Conservation (phyloP, 176 grass and related monocot species). For the Cenchrus fungigraminus region DNA sequence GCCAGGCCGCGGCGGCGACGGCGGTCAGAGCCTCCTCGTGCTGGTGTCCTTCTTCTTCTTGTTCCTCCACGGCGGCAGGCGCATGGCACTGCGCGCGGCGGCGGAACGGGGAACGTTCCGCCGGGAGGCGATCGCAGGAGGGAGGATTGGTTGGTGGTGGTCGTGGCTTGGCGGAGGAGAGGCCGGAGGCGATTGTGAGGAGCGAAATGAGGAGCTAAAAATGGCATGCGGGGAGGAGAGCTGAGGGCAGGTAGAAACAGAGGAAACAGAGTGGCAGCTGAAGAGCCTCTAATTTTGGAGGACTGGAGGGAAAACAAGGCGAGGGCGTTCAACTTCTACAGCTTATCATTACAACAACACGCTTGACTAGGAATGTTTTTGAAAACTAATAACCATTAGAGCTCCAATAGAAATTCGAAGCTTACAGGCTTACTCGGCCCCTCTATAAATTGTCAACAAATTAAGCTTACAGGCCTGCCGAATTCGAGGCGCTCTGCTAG, state of each 20-base stretch:
- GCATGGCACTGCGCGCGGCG: slow-evolving; percentile 41
- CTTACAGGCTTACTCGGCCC: too few species aligned
- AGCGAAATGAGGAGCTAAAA: slow-evolving; percentile 53
- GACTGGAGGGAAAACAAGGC: not conserved
- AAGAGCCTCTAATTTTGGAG: slow-evolving; percentile 42
- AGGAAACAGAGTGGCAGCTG: slow-evolving; percentile 25
- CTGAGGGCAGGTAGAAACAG: not conserved
- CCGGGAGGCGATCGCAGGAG: slow-evolving; percentile 24
- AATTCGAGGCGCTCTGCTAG: too few species aligned
- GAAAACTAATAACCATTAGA: too few species aligned
- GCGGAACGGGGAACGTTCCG: slow-evolving; percentile 50
- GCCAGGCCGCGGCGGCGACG: not conserved
- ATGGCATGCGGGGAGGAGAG: slow-evolving; percentile 11
- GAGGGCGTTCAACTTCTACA: not conserved
- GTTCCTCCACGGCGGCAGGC: not conserved
- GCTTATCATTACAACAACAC: too few species aligned
- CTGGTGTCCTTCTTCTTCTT: not conserved
- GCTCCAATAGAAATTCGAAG: too few species aligned
- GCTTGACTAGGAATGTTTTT: too few species aligned
- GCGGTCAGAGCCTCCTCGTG: not conserved
- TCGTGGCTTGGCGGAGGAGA: not conserved
- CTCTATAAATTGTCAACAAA: too few species aligned
- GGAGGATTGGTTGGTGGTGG: not conserved
- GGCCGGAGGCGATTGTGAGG: not conserved
- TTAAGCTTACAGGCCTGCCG: too few species aligned